Conservation (phyloP, 768 basidiomycete species). For the Tubosaeta sp. region DNA sequence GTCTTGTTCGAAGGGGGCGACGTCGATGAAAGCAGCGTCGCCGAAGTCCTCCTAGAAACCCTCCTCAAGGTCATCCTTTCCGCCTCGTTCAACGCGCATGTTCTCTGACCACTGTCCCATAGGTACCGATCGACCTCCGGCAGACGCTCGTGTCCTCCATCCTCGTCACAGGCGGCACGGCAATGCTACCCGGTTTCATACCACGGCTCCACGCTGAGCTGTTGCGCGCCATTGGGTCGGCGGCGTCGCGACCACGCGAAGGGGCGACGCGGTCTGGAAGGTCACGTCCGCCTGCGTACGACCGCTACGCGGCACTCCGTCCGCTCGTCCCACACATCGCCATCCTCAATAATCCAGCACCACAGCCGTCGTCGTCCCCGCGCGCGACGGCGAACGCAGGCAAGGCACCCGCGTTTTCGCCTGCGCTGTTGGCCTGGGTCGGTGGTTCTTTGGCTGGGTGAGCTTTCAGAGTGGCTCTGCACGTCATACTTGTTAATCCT, state of each 20-base stretch:
- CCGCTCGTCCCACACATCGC: constrained; percentile 69
- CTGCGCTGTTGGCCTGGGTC: constrained; percentile 83
- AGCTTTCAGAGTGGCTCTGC: constrained; percentile 22
- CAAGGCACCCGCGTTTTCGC: constrained; percentile 83
- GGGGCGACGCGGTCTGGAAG: constrained; percentile 34
- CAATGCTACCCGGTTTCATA: constrained; percentile 91
- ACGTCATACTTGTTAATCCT: neutral
- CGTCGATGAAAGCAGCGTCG: constrained; percentile 80
- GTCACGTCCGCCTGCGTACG: constrained; percentile 50
- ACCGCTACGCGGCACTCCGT: constrained; percentile 72
- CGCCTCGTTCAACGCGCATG: neutral
- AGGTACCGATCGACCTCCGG: constrained; percentile 90
- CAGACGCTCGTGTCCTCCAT: constrained; percentile 81
- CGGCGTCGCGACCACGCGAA: constrained; percentile 31
- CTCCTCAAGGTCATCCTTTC: constrained; percentile 61
- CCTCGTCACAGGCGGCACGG: constrained; percentile 82
- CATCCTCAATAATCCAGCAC: constrained; percentile 81
- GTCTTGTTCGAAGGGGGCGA: constrained; percentile 88
- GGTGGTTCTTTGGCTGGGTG: constrained; percentile 92
- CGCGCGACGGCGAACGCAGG: constrained; percentile 64
- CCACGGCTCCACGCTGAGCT: constrained; percentile 82
- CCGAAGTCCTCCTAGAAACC: constrained; percentile 75
- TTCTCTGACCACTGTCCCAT: constrained; percentile 1
- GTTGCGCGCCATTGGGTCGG: constrained; percentile 51
- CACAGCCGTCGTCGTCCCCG: constrained; percentile 45